Conservation (phyloP, 805 yeast species). For the Candida oleophila region DNA sequence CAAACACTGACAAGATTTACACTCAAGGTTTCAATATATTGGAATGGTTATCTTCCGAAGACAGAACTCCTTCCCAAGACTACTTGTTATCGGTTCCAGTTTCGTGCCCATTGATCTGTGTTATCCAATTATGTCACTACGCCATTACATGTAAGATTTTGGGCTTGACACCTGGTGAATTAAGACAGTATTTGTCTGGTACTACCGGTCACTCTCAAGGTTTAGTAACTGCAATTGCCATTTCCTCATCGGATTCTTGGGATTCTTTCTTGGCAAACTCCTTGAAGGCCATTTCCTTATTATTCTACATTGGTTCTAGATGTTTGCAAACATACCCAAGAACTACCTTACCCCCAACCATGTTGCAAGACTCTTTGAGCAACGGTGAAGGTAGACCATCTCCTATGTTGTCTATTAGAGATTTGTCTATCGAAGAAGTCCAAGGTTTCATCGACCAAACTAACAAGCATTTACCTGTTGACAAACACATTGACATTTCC, state of each 20-base stretch:
- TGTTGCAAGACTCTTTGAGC: constrained; percentile 86
- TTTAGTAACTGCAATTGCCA: constrained; percentile 87
- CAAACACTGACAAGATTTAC: constrained; percentile 81
- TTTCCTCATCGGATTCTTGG: constrained; percentile 83
- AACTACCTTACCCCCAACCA: constrained; percentile 91
- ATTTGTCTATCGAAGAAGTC: constrained; percentile 77
- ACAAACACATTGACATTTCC: constrained; percentile 87
- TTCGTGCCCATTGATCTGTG: constrained; percentile 95
- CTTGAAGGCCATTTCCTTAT: constrained; percentile 74
- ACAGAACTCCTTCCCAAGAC: constrained; percentile 84
- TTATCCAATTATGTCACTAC: constrained; percentile 91
- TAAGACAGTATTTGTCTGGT: constrained; percentile 66
- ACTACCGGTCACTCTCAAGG: constrained; percentile 92
- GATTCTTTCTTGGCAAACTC: constrained; percentile 71
- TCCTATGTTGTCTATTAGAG: constrained; percentile 95
- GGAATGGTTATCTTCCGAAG: constrained; percentile 83
- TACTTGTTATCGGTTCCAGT: constrained; percentile 89
- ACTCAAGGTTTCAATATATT: constrained; percentile 91
- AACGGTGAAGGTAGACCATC: constrained; percentile 96
- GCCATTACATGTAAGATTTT: constrained; percentile 82
- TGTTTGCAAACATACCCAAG: constrained; percentile 88
- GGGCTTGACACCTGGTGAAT: constrained; percentile 87
- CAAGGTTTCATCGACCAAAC: constrained; percentile 79
- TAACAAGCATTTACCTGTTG: constrained; percentile 88
- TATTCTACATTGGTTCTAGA: constrained; percentile 93